phyloP scores from a whole-genome alignment of 805 yeast species.

The Lipomyces mesembrius region DNA sequence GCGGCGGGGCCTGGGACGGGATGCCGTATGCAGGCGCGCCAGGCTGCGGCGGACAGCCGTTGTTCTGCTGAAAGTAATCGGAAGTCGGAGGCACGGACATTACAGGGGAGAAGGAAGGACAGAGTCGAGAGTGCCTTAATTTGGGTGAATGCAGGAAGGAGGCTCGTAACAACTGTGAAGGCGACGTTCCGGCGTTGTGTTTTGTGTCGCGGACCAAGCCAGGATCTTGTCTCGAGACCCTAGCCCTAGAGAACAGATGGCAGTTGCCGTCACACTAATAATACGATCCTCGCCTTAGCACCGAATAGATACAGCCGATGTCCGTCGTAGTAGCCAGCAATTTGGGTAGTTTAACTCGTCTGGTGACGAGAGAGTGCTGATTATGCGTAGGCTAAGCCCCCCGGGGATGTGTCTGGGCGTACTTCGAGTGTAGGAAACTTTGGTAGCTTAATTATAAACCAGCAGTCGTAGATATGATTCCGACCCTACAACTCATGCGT shows the following conservation, averaged over 20 bases:
- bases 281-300: neutral
- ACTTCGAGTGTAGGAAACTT: neutral
- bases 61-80: constrained; percentile 21
- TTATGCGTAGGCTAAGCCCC: neutral
- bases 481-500: neutral
- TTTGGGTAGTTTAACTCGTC: neutral
- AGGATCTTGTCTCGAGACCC: neutral
- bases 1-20: constrained; percentile 22
- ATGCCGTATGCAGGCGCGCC: constrained; percentile 24
- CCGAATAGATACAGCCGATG: neutral
- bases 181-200: constrained; percentile 3
- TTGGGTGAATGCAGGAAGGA: neutral
- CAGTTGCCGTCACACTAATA: neutral
- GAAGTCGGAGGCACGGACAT: constrained; percentile 25
- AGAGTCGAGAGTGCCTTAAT: neutral
- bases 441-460: neutral
- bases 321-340: neutral
- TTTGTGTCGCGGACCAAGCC: neutral
- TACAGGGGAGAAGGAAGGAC: neutral
- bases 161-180: neutral
- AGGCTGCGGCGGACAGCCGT: constrained; percentile 7
- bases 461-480: neutral
- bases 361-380: neutral
- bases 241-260: constrained; percentile 22
- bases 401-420: neutral